Base-by-base conservation (phyloP, 2,329 filamentous ascomycete genomes). In the Erysiphe neolycopersici region DNA sequence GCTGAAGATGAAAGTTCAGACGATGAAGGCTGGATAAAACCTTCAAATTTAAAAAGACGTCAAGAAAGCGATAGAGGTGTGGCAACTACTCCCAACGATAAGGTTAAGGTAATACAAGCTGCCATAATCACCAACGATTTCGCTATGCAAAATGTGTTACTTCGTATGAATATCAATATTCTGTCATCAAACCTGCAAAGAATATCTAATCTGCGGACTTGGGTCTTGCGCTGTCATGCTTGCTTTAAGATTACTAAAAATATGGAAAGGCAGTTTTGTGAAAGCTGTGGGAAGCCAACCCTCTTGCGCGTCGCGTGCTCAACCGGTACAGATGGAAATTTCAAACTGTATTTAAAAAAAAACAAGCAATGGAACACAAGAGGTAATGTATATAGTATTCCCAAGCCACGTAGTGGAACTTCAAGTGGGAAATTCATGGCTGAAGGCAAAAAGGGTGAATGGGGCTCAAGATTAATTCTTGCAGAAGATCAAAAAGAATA, bases 401-500 rank as follows among this genome's bases (percentile, higher is more conserved):
- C 89, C 1, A 95, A 94, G 63, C 81, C 89, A 0, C 71, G 79
- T 12, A 73, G 80, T 47, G 89, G 89, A 2, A 77, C 71, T 13
- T 62, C 85, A 6, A 92, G 75, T 59, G 84, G 83, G 40, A 83
- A 84, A 59, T 67, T 64, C 9, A 66, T 60, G 5, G 53, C 64
- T 38, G 75, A 73, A 1, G 84, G 83, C 37, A 87, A 87, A 1
- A 79, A 91, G 61, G 73, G 76, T 37, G 83, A 83, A 14, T 95
- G 89, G 82, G 87, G 85, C 10, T 69, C 70, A 36, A 74, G 77
- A 32, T 63, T 98, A 50, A 81, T 98, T 44, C 63, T 98, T 10
- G 75, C 84, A 0, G 87, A 94, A 61, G 89, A 98, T 58, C 89
- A 98, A 65, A 94, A 92, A 64, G 89, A 98, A 64, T 95, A 80